phyloP scores from a whole-genome alignment of 202 grass and related monocot species.

The Alloteropsis angusta region DNA sequence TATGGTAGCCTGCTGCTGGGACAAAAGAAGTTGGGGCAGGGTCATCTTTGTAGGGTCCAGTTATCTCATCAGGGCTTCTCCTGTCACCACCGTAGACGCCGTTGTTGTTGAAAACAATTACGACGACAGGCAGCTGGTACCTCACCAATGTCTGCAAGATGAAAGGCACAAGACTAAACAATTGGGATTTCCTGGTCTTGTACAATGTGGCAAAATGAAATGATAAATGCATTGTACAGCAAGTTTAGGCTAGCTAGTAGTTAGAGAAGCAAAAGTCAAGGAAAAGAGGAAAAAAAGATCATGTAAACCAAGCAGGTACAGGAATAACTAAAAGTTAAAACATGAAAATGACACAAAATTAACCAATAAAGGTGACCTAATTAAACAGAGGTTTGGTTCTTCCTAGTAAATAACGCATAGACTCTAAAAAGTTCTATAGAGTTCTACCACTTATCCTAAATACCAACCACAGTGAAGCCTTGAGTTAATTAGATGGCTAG shows the following conservation, averaged over 20 bases:
- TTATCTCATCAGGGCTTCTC: constrained; percentile 71
- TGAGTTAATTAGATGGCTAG: neutral
- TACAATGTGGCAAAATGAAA: neutral
- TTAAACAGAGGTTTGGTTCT: neutral
- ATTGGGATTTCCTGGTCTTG: neutral
- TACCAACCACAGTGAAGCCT: neutral
- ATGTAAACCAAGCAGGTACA: too few species aligned
- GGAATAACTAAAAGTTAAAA: too few species aligned
- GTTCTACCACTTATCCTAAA: neutral
- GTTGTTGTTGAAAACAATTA: constrained; percentile 90
- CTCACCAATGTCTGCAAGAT: constrained; percentile 74
- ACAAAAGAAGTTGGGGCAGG: constrained; percentile 94
- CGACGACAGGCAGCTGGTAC: constrained; percentile 68
- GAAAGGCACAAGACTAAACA: neutral
- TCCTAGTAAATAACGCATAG: neutral
- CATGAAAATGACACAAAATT: too few species aligned
- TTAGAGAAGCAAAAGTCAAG: neutral
- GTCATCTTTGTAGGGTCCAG: constrained; percentile 78
- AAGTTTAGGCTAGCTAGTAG: neutral
- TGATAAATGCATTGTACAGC: neutral
- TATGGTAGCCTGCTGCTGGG: constrained; percentile 63
- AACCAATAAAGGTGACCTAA: too few species aligned
- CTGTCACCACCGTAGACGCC: constrained; percentile 87
- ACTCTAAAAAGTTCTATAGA: neutral
- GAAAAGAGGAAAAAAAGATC: neutral